These are phyloP conservation scores for Leccinum sublutescens DNA, from an alignment of 768 basidiomycete species.

Conservation along the genomic window DNA sequence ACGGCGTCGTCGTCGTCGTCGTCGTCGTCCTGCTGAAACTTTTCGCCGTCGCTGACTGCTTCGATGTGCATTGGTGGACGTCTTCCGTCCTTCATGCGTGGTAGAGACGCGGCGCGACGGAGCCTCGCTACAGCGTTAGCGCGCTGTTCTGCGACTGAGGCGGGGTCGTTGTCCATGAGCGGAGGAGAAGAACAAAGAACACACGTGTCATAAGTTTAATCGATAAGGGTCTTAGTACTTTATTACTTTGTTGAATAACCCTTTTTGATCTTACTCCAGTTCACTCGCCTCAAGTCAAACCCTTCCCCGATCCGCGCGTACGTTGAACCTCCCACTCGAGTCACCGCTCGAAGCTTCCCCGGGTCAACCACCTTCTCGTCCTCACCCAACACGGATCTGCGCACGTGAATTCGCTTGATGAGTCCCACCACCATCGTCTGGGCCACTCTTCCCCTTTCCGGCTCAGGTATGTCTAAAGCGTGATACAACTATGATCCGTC, in stretches of 20 bases:
- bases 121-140: slow-evolving; percentile 87
- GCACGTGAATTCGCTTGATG: slow-evolving; percentile 53
- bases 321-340: slow-evolving; percentile 47
- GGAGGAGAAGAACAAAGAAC: neutral
- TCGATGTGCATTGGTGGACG: slow-evolving; percentile 85
- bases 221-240: too few species aligned
- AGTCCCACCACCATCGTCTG: slow-evolving; percentile 51
- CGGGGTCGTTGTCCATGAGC: slow-evolving; percentile 35
- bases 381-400: slow-evolving; percentile 46
- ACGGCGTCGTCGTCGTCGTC: slow-evolving; percentile 32
- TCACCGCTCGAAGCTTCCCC: slow-evolving; percentile 46
- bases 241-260: neutral
- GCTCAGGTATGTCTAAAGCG: slow-evolving; percentile 45
- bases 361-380: slow-evolving; percentile 42
- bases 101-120: slow-evolving; percentile 88
- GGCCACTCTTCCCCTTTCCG: slow-evolving; percentile 36
- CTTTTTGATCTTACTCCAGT: slow-evolving; percentile 34
- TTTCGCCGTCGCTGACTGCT: slow-evolving; percentile 81
- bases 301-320: slow-evolving; percentile 50
- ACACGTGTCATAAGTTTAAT: neutral
- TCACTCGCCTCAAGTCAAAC: slow-evolving; percentile 44
- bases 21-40: slow-evolving; percentile 32
- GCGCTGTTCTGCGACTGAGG: slow-evolving; percentile 70
- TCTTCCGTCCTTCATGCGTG: slow-evolving; percentile 87
- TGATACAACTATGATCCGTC: slow-evolving; percentile 44